Conservation (phyloP, 2,329 filamentous ascomycete genomes). For the Diaporthe ilicicola region DNA sequence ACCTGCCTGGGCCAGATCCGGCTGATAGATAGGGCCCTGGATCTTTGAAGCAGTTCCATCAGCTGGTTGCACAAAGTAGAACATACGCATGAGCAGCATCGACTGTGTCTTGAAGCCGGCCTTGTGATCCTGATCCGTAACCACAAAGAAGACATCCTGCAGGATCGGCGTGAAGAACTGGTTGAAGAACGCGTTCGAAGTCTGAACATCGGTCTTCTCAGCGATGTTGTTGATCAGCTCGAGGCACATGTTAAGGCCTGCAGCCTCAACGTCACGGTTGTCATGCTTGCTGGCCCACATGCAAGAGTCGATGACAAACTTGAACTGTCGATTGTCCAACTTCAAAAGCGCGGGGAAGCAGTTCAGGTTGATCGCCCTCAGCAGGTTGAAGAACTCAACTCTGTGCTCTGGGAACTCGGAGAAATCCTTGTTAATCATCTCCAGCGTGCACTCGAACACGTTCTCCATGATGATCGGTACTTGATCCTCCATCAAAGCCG, state of each 20-base stretch:
- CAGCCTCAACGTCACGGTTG: conserved; percentile 96
- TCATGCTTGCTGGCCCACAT: conserved; percentile 99
- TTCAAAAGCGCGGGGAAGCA: conserved; percentile 96
- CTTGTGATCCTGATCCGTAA: conserved; percentile 98
- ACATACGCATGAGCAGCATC: conserved; percentile 91
- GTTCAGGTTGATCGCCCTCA: conserved; percentile 94
- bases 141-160: conserved; percentile 97
- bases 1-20: conserved; percentile 82
- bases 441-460: conserved; percentile 96
- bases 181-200: conserved; percentile 95
- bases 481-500: conserved; percentile 96
- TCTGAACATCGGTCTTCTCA: conserved; percentile 85
- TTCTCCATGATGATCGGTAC: conserved; percentile 98
- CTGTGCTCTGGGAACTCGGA: conserved; percentile 98
- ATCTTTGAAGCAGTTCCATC: conserved; percentile 81
- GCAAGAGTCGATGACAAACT: conserved; percentile 98
- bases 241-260: conserved; percentile 96
- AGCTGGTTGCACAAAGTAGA: conserved; percentile 87
- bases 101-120: conserved; percentile 99
- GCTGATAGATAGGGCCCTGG: conserved; percentile 86
- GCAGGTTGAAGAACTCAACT: conserved; percentile 98
- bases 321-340: conserved; percentile 96
- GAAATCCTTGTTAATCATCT: conserved; percentile 99
- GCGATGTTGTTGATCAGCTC: conserved; percentile 98
- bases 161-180: conserved; percentile 96